These are phyloP conservation scores for Chlorencoelia australis DNA, from an alignment of 2,329 filamentous ascomycete genomes.

Conservation along the genomic window DNA sequence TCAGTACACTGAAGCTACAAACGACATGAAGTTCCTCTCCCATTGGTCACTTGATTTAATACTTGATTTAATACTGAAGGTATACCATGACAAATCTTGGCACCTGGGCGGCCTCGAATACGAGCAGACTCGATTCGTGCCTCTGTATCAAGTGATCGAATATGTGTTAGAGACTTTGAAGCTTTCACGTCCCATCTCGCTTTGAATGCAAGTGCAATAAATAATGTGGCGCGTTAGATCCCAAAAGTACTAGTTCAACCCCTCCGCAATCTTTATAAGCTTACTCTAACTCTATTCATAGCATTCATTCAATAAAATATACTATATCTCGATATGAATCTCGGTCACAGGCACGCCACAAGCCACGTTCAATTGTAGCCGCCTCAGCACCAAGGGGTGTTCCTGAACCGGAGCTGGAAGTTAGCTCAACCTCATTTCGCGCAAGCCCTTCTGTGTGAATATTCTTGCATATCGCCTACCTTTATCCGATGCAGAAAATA, in stretches of 20 bases:
- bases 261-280: conserved; percentile 10
- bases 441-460: background rate
- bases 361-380: conserved; percentile 13
- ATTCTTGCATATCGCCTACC: conserved; percentile 11
- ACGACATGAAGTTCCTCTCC: too few relatives aligned
- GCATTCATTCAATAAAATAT: conserved; percentile 12
- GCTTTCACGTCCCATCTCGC: too few relatives aligned
- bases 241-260: conserved; percentile 5
- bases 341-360: conserved; percentile 16
- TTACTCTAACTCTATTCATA: conserved; percentile 19
- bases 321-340: conserved; percentile 15
- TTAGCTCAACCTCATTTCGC: conserved; percentile 3
- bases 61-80: too few relatives aligned
- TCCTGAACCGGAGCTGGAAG: conserved; percentile 5
- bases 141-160: too few relatives aligned
- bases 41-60: too few relatives aligned
- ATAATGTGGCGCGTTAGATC: conserved; percentile 9
- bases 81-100: too few relatives aligned
- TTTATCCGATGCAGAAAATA: conserved; percentile 16
- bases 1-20: too few relatives aligned
- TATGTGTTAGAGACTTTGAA: too few relatives aligned
- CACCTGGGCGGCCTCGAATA: too few relatives aligned
- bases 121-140: too few relatives aligned
- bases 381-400: conserved; percentile 5
- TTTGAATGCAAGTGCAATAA: too few relatives aligned